Evolutionary conservation across 176 grass and related monocot species (phyloP).

Genomic region (Metroxylon sagu): DNA sequence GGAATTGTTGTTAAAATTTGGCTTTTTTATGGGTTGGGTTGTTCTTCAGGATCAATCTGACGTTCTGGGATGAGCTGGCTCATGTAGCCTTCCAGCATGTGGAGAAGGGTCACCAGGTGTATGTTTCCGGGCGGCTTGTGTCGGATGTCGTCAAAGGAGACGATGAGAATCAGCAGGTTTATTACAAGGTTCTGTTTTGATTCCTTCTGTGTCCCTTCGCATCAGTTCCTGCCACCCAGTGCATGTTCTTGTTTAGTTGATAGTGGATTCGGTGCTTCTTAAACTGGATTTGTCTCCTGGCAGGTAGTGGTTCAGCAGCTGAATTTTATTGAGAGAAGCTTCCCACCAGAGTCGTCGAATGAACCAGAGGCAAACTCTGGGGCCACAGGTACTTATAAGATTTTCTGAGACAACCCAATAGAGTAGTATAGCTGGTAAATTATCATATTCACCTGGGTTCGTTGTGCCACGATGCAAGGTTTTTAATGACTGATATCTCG

Average conservation of each 20-base stretch:
- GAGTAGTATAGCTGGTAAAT: too few relatives aligned
- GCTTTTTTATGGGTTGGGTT: neutral
- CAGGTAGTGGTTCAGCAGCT: constrained; percentile 82
- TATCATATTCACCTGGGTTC: too few relatives aligned
- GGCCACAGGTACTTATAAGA: constrained; percentile 35
- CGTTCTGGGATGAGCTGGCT: constrained; percentile 89
- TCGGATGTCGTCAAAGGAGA: constrained; percentile 64
- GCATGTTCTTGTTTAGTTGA: too few relatives aligned
- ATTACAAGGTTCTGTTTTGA: constrained; percentile 60
- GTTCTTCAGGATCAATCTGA: constrained; percentile 60
- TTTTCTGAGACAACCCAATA: too few relatives aligned
- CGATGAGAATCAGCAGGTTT: constrained; percentile 47
- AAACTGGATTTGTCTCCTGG: constrained; percentile 4
- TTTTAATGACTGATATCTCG: too few relatives aligned
- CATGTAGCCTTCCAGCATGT: constrained; percentile 66
- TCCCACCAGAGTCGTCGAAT: constrained; percentile 48
- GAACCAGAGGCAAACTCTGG: constrained; percentile 37
- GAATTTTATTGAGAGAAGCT: constrained; percentile 58
- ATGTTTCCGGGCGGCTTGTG: constrained; percentile 77
- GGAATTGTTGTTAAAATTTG: too few relatives aligned
- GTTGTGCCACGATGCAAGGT: too few relatives aligned
- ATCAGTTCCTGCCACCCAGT: too few relatives aligned
- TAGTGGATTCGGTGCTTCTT: too few relatives aligned
- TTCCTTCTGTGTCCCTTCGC: neutral
- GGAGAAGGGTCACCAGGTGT: constrained; percentile 56